A percentile compares a stretch with the other conserved stretches of the same genome.
These are phyloP conservation scores for Ceratocystis destructans DNA, from an alignment of 2,329 filamentous ascomycete genomes.

Conservation along the genomic window DNA sequence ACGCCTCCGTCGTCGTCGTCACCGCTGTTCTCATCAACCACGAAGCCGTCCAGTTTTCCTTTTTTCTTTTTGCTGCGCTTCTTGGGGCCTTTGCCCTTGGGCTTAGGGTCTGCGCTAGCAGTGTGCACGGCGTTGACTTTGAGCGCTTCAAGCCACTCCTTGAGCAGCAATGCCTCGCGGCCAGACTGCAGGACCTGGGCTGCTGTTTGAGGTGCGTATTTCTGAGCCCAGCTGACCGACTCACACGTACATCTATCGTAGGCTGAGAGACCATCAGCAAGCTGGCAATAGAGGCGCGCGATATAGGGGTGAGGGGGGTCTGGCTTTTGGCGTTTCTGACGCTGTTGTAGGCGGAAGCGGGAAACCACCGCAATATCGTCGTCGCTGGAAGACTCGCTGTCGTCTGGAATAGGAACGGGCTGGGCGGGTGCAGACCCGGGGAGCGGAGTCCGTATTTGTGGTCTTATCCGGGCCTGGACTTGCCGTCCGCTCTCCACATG, in stretches of 20 bases:
- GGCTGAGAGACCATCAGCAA: conserved; percentile 53
- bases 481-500: conserved; percentile 45
- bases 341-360: not conserved
- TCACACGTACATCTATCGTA: conserved; percentile 74
- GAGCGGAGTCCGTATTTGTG: conserved; percentile 31
- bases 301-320: conserved; percentile 42
- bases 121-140: conserved; percentile 65
- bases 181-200: conserved; percentile 63
- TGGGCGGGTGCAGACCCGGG: conserved; percentile 1
- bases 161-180: conserved; percentile 54
- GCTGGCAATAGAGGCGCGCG: conserved; percentile 41
- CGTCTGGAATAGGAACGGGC: not conserved
- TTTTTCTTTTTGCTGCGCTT: conserved; percentile 43
- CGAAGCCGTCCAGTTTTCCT: conserved; percentile 62
- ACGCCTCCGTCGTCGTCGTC: not conserved
- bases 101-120: conserved; percentile 28
- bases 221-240: conserved; percentile 58
- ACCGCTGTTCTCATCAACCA: conserved; percentile 60
- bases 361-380: conserved; percentile 26
- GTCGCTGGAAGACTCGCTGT: conserved; percentile 22
- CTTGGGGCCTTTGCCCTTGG: conserved; percentile 24
- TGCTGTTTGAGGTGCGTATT: conserved; percentile 62
- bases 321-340: not conserved
- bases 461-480: conserved; percentile 36
- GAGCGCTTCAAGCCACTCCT: conserved; percentile 67